Evolutionary conservation across 2,329 filamentous ascomycete species (phyloP), one percentile per base, ranked within the genome.

Genomic region (Corinectria fuckeliana): DNA sequence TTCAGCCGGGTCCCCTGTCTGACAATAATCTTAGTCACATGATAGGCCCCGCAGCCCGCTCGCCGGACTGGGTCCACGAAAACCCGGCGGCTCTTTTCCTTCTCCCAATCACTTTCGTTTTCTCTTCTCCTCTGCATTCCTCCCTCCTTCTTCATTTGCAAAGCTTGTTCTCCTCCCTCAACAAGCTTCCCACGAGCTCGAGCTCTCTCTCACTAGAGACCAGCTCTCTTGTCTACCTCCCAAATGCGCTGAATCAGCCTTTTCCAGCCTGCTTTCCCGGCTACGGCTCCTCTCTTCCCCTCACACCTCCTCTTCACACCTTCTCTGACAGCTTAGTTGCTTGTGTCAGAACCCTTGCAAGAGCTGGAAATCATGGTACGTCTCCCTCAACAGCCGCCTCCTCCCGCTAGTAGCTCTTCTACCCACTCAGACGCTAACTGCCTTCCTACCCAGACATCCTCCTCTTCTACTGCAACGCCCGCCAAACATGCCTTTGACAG

Each of bases 401-500:
- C 42, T 50, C 53, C 48, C 42, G 55, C 41, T n/a, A n/a, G n/a
- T n/a, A n/a, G n/a, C 51, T 28, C 56, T 36, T 42, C 52, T 45
- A 11, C 23, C 13, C n/a, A 14, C 23, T 44, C 59, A 58, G 56
- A 48, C 52, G 47, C 66, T 70, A 36, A 70, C 62, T 49, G 30
- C 20, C 47, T 32, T 53, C 38, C 44, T 25, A 56, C 44, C 42
- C 75, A 90, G 87, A 85, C 85, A 75, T 92, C 91, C 69, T 88
- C 90, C 62, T 82, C 90, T 69, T 91, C 91, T 61, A 90, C 89
- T 54, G 82, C 90, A 53, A 91, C 88, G 71, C 87, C 90, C 62
- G 80, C 84, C 71, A 88, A 86, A 76, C 86, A 91, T 77, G 80
- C 85, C 65, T 97, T 97, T 77, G 90, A 95, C 71, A 84, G 85